phyloP scores from a whole-genome alignment of 2,329 filamentous ascomycete genomes.

The Catunica adiposa region DNA sequence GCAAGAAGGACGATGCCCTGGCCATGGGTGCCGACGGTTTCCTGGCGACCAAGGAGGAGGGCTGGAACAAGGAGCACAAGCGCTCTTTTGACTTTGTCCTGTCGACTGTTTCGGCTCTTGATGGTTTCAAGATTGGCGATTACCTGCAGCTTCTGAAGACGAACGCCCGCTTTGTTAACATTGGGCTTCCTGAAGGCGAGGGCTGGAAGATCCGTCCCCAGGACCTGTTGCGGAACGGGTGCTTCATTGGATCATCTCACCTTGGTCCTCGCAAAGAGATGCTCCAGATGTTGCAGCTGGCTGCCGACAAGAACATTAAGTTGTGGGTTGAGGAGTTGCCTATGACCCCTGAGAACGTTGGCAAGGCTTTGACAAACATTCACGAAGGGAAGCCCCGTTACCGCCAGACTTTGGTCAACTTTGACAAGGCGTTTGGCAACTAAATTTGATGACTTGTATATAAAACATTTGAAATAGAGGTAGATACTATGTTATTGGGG shows the following conservation, averaged over 20 bases:
- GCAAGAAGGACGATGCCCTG: conserved; percentile 37
- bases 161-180: conserved; percentile 63
- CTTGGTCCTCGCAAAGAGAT: conserved; percentile 55
- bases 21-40: conserved; percentile 40
- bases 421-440: conserved; percentile 2
- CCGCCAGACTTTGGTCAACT: conserved; percentile 6
- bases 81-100: conserved; percentile 55
- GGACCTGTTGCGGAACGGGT: conserved; percentile 59
- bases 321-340: conserved; percentile 59
- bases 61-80: conserved; percentile 34
- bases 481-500: not conserved
- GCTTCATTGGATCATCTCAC: conserved; percentile 54
- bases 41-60: conserved; percentile 36
- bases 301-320: conserved; percentile 50
- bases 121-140: conserved; percentile 43
- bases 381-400: conserved; percentile 3
- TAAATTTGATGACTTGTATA: not conserved
- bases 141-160: conserved; percentile 71
- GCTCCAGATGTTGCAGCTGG: conserved; percentile 54
- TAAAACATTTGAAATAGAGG: not conserved
- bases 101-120: conserved; percentile 52
- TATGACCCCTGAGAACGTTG: conserved; percentile 47
- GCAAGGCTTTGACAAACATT: conserved; percentile 7
- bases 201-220: conserved; percentile 56
- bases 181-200: conserved; percentile 63